These are phyloP conservation scores for Persicaria tinctoria DNA, from an alignment of 148 eudicot genomes.

Conservation along the genomic window DNA sequence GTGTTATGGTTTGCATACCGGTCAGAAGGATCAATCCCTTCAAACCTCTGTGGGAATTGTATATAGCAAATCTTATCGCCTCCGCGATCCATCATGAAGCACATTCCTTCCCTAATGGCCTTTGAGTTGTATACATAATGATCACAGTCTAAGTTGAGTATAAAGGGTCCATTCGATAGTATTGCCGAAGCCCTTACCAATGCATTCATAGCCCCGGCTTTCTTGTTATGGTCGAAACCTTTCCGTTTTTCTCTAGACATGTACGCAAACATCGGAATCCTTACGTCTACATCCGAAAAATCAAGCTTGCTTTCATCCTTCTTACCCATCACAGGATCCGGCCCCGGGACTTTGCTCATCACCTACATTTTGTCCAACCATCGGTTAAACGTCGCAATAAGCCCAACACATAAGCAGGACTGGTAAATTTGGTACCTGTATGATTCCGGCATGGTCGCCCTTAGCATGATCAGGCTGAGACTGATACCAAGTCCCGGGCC, in stretches of 20 bases:
- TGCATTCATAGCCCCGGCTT: constrained; percentile 95
- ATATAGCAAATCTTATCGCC: constrained; percentile 84
- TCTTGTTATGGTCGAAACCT: constrained; percentile 83
- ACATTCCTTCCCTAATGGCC: constrained; percentile 85
- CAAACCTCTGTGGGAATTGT: constrained; percentile 88
- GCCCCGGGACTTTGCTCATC: constrained; percentile 83
- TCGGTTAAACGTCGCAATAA: neutral
- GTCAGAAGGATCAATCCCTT: constrained; percentile 92
- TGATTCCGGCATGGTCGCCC: constrained; percentile 88
- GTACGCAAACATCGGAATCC: constrained; percentile 84
- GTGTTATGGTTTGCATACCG: constrained; percentile 93
- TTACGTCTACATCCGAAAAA: constrained; percentile 52
- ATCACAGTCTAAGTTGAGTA: constrained; percentile 87
- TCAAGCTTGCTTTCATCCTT: constrained; percentile 56
- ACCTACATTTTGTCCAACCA: constrained; percentile 24
- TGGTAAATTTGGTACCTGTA: constrained; percentile 39
- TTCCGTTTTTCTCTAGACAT: constrained; percentile 77
- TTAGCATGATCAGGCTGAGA: constrained; percentile 54
- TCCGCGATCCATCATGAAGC: constrained; percentile 96
- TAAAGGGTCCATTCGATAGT: constrained; percentile 83
- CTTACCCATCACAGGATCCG: constrained; percentile 64
- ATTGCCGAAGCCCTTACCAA: constrained; percentile 84
- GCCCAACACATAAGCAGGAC: neutral
- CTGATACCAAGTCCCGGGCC: constrained; percentile 85
- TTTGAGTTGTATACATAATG: constrained; percentile 67